Evolutionary conservation across 2,329 filamentous ascomycete genomes (phyloP), one percentile per base, ranked within the genome.

Genomic region (Phialocephala sp.): DNA sequence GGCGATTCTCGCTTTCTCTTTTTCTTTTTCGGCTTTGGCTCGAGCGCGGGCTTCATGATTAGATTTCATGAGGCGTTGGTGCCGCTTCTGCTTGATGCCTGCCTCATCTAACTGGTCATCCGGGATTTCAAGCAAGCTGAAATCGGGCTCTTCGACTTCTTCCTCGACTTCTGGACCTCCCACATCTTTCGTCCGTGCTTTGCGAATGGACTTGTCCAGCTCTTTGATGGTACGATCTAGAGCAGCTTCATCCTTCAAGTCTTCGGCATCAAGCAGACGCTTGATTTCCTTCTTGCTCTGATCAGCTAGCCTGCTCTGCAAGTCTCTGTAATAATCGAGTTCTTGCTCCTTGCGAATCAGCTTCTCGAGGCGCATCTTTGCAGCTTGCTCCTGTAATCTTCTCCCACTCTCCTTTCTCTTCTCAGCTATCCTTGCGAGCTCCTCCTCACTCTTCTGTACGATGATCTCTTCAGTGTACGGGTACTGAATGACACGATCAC

Each of bases 11-110:
- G 92, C 92, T 78, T 93, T 95, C 74, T 98, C 95, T 1, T 90
- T 90, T 74, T 97, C 94, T 78, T 98, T 99, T 76, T 99, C 95
- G 0, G 91, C 91, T 80, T 97, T 98, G 41, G 95, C 94, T n/a
- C 95, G 89, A 27, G 91, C 91, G 18, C 95, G 87, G 4, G 95
- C 95, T 69, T 98, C 95, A 74, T 97, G 90, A 72, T 97, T 97
- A 1, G 93, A 94, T 78, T 98, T 99, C 80, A 97, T 88, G 0
- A 99, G 84, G 37, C 92, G 88, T 76, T 99, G 95, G 72, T 96
- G 93, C 14, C 93, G 89, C 79, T 99, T 99, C 74, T 94, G 89
- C 78, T 97, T 98, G 66, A 98, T 76, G 18, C 89, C 89, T 6
- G 94, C 92, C 73, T 99, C 95, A 72, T 98, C 94, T 0, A 99